Conservation (phyloP, 257 asterid genomes). For the Fraxinus cuspidata region DNA sequence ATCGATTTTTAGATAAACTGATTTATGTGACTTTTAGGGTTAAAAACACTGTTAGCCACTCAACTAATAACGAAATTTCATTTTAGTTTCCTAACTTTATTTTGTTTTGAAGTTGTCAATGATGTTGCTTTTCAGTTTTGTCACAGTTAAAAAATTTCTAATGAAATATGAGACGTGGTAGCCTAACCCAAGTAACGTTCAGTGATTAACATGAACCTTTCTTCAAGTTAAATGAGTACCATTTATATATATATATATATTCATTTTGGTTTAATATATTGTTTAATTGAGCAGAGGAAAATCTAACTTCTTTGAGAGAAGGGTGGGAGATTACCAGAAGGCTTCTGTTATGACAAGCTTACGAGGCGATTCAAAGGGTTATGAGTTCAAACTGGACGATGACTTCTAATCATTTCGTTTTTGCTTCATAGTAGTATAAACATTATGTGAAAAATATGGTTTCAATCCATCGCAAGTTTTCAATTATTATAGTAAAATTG, state of each 20-base stretch:
- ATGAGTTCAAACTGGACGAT: constrained; percentile 61
- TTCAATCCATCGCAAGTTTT: not conserved
- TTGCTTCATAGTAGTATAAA: not conserved
- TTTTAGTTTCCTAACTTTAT: too few species aligned
- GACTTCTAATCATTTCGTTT: constrained; percentile 50
- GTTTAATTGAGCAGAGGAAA: constrained; percentile 54
- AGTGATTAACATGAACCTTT: too few species aligned
- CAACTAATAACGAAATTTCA: not conserved
- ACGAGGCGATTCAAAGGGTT: constrained; percentile 51
- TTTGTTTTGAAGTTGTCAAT: not conserved
- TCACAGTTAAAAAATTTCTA: not conserved
- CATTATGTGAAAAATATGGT: constrained; percentile 19
- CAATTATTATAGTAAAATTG: not conserved
- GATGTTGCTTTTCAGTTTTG: not conserved
- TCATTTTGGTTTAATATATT: not conserved
- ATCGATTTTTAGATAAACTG: too few species aligned
- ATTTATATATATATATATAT: too few species aligned
- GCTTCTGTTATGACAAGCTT: constrained; percentile 75
- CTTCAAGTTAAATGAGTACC: too few species aligned
- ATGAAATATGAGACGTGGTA: not conserved
- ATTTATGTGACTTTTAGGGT: not conserved
- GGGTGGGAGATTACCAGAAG: constrained; percentile 79
- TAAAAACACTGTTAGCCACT: too few species aligned
- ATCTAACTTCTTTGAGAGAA: constrained; percentile 73
- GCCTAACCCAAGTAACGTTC: too few species aligned